Evolutionary conservation across 139 green algal species (phyloP), one percentile per base, ranked within the genome.

Genomic region (Chlamydomonas sp.): DNA sequence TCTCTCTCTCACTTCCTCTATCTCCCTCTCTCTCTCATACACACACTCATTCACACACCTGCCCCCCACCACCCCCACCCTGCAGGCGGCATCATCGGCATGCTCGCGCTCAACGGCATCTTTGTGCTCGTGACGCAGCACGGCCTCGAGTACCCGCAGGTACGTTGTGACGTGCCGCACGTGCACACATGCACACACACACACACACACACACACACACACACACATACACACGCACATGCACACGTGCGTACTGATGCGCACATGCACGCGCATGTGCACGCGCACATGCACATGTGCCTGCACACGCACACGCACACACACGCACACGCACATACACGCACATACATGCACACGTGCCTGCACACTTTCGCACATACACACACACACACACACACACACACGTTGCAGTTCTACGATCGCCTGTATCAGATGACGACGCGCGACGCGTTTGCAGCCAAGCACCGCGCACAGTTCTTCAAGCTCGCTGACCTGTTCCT

Each of bases 51-150:
- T n/a, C n/a, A n/a, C n/a, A n/a, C n/a, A n/a, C n/a, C n/a, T n/a
- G n/a, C n/a, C n/a, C n/a, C n/a, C 36, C 61, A 34, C 61, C 3
- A 6, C 33, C 31, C 35, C 31, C 61, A 54, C 48, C 49, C 57
- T 50, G 43, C 47, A 57, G 89, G 87, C 29, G 93, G 92, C 5
- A 72, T 95, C 28, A 73, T 80, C 16, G 90, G 89, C 75, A 92
- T 98, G 80, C 79, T 98, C 36, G 92, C 94, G 2, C 87, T 99
- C 16, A 83, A 96, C 70, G 89, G 88, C 37, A 86, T 98, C 65
- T 98, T 97, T 76, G 38, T 87, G 16, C 84, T 98, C 39, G 90
- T 98, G 28, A 77, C 71, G 13, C 70, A 58, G 6, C 70, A 76
- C 22, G 60, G 70, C n/a, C n/a, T 54, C 13, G 43, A 54, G 43